A percentile compares a stretch with the other conserved stretches of the same genome.
Conservation (phyloP, 352 stramenopile species). For the Pythium aristosporum region DNA sequence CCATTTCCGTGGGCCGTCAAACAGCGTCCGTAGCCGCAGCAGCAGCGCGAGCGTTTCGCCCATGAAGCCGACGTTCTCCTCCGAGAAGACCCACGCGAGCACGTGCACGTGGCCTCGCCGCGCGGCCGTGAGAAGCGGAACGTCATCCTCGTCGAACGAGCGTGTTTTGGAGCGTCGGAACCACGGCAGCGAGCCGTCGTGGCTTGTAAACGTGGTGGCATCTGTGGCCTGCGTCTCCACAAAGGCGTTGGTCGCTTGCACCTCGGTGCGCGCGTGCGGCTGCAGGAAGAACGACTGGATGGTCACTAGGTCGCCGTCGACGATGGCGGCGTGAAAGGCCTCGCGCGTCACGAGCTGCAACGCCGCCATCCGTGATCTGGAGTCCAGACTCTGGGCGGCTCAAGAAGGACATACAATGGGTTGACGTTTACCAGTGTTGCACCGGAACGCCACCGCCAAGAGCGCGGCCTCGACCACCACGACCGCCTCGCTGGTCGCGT, state of each 20-base stretch:
- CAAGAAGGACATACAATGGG: too few species aligned
- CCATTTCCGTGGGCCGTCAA: not conserved
- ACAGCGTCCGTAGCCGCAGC: not conserved
- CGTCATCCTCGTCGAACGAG: not conserved
- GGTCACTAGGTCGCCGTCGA: not conserved
- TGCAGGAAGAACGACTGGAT: conserved; percentile 1
- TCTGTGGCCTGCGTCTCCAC: not conserved
- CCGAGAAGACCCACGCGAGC: conserved; percentile 5
- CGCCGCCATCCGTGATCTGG: too few species aligned
- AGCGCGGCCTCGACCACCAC: too few species aligned
- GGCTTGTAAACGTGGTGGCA: not conserved
- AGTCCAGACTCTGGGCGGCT: too few species aligned
- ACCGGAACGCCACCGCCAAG: too few species aligned
- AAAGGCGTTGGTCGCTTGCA: not conserved
- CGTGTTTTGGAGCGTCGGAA: not conserved
- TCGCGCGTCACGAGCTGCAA: not conserved
- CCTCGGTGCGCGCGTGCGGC: not conserved
- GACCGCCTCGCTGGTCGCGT: too few species aligned
- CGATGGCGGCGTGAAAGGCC: conserved; percentile 2
- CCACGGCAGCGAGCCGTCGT: not conserved
- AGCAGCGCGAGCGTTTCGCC: conserved; percentile 2
- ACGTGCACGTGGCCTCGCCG: not conserved
- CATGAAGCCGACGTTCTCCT: not conserved
- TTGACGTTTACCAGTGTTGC: too few species aligned
- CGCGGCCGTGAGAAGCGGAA: not conserved